Evolutionary conservation across 1,284 basidiomycete species (phyloP).

Genomic region (Mycosarcoma mackinlayi): DNA sequence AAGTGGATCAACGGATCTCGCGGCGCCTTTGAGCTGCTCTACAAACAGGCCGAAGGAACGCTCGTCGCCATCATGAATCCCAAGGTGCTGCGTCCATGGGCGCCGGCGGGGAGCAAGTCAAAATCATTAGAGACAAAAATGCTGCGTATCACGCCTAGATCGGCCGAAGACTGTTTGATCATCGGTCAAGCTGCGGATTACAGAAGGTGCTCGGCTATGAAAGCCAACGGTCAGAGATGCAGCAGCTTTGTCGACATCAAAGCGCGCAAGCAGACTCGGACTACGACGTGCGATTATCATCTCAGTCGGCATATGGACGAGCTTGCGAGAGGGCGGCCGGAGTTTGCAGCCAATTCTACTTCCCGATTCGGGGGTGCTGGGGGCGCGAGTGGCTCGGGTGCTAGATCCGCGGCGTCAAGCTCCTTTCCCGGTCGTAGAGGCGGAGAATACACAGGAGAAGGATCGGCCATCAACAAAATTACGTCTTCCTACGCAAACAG

Average conservation of each 20-base stretch:
- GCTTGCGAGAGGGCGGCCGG: slow-evolving; percentile 78
- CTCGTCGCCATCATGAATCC: slow-evolving; percentile 91
- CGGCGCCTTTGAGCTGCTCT: slow-evolving; percentile 88
- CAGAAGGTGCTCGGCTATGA: slow-evolving; percentile 79
- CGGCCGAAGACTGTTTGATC: slow-evolving; percentile 80
- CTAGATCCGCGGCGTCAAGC: not conserved
- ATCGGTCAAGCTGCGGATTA: slow-evolving; percentile 88
- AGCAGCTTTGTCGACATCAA: slow-evolving; percentile 72
- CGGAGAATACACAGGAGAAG: slow-evolving; percentile 2
- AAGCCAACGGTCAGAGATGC: slow-evolving; percentile 81
- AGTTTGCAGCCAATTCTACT: slow-evolving; percentile 74
- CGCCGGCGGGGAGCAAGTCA: slow-evolving; percentile 56
- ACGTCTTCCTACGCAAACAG: slow-evolving; percentile 4
- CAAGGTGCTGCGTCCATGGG: slow-evolving; percentile 80
- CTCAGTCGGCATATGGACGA: slow-evolving; percentile 82
- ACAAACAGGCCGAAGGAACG: slow-evolving; percentile 85
- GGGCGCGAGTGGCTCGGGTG: not conserved
- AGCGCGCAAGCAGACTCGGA: slow-evolving; percentile 25
- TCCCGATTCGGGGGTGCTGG: slow-evolving; percentile 10
- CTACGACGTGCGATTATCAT: slow-evolving; percentile 83
- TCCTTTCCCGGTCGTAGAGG: slow-evolving; percentile 10
- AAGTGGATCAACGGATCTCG: slow-evolving; percentile 86
- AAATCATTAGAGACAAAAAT: slow-evolving; percentile 73
- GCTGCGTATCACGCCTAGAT: slow-evolving; percentile 86
- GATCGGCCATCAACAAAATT: slow-evolving; percentile 21